A percentile compares a stretch with the other conserved stretches of the same genome.
These are phyloP conservation scores for Amanita jacksonii DNA, from an alignment of 768 basidiomycete species.

Conservation along the genomic window DNA sequence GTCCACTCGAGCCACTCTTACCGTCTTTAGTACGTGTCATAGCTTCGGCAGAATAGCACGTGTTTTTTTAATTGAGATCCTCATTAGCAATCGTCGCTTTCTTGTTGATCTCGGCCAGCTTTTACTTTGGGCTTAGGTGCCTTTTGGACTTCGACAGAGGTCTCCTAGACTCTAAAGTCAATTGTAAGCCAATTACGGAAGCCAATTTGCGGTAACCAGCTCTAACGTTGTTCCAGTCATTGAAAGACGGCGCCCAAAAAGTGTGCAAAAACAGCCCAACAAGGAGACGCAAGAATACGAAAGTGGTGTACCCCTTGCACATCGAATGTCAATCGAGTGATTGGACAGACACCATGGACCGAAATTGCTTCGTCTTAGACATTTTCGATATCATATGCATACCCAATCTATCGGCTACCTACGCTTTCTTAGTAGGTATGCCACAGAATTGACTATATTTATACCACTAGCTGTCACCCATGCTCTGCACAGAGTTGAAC, in stretches of 20 bases:
- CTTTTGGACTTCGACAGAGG: constrained; percentile 79
- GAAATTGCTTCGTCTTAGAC: no score
- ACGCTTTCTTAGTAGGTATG: no score
- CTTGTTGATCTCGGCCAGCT: constrained; percentile 62
- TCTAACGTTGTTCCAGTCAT: constrained; percentile 30
- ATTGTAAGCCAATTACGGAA: constrained; percentile 50
- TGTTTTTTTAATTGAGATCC: neutral
- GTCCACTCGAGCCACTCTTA: constrained; percentile 73
- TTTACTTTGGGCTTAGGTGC: constrained; percentile 68
- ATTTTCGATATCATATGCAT: no score
- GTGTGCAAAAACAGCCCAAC: constrained; percentile 30
- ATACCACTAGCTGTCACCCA: no score
- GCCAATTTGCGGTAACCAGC: neutral
- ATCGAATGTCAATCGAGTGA: constrained; percentile 73
- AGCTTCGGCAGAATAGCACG: neutral
- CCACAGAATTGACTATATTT: no score
- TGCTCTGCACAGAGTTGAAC: no score
- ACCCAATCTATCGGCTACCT: no score
- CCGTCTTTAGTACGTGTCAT: constrained; percentile 58
- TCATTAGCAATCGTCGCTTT: constrained; percentile 63
- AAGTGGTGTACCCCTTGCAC: constrained; percentile 45
- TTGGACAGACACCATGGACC: no score
- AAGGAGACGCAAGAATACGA: constrained; percentile 41
- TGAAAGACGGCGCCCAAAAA: constrained; percentile 34
- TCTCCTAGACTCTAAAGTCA: constrained; percentile 60